phyloP scores from a whole-genome alignment of 257 asterid genomes.

The Nicotiana benthamiana region DNA sequence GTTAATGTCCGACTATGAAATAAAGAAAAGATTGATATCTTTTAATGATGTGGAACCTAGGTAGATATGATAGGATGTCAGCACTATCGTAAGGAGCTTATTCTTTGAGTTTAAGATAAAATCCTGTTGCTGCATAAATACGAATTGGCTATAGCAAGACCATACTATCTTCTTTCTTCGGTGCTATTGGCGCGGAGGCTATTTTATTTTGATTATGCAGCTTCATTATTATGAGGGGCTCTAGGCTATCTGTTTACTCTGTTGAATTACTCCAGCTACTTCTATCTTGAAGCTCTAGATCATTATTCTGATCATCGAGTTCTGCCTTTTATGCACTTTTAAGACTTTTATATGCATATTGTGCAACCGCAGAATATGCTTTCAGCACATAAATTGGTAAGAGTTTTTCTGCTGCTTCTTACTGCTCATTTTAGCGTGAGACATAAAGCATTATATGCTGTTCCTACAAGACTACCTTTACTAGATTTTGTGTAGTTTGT shows the following conservation, averaged over 20 bases:
- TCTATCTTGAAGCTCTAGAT: not conserved
- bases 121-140: not conserved
- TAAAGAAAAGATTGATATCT: not conserved
- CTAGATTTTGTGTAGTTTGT: not conserved
- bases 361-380: not conserved
- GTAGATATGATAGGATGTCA: not conserved
- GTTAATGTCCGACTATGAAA: not conserved
- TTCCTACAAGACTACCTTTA: not conserved
- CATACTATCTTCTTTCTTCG: not conserved
- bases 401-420: not conserved
- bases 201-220: not conserved
- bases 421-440: not conserved
- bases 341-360: not conserved
- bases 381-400: not conserved
- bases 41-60: not conserved
- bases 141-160: not conserved
- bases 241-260: not conserved
- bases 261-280: not conserved
- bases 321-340: not conserved
- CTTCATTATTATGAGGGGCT: not conserved
- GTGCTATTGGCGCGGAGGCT: not conserved
- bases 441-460: not conserved
- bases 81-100: not conserved
- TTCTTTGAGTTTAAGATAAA: not conserved
- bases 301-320: not conserved